A percentile compares a stretch with the other conserved stretches of the same genome.
Evolutionary conservation across 1,284 basidiomycete genomes (phyloP).

Genomic region (Cutaneotrichosporon dermatis): DNA sequence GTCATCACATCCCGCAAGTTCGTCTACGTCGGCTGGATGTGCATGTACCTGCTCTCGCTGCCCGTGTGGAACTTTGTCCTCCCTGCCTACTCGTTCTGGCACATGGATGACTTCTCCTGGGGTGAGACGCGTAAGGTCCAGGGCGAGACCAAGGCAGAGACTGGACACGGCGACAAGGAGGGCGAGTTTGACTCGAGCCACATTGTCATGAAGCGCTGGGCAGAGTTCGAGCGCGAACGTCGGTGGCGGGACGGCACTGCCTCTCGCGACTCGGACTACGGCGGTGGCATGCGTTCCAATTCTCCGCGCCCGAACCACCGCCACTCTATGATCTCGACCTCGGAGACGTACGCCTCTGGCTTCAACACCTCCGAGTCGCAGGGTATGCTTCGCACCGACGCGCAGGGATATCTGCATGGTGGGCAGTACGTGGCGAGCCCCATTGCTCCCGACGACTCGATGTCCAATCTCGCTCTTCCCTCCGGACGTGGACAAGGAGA

Average conservation of each 20-base stretch:
- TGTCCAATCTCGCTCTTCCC: conserved; percentile 46
- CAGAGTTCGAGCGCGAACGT: conserved; percentile 93
- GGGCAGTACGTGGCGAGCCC: conserved; percentile 63
- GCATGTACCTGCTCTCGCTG: conserved; percentile 85
- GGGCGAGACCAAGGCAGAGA: conserved; percentile 61
- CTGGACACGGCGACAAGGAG: conserved; percentile 77
- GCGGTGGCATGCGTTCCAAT: conserved; percentile 38
- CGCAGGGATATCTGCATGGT: conserved; percentile 29
- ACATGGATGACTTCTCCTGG: conserved; percentile 99
- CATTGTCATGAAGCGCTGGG: conserved; percentile 99
- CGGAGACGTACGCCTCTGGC: conserved; percentile 58
- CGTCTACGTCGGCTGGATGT: conserved; percentile 94
- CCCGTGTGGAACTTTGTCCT: conserved; percentile 95
- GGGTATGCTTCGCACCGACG: conserved; percentile 40
- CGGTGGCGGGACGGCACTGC: conserved; percentile 83
- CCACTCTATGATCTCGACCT: conserved; percentile 70
- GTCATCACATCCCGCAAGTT: conserved; percentile 90
- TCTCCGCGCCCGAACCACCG: conserved; percentile 55
- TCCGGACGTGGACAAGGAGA: conserved; percentile 36
- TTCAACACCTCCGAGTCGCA: conserved; percentile 45
- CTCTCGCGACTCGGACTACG: conserved; percentile 67
- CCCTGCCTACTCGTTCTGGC: conserved; percentile 94
- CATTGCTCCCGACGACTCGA: conserved; percentile 51
- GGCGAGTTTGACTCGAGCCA: conserved; percentile 93
- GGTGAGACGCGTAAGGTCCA: conserved; percentile 87